Percentiles rank a stretch among this genome's conserved stretches.
Evolutionary conservation across 169 alveolate genomes (phyloP).

Genomic region (Theileria orientalis): DNA sequence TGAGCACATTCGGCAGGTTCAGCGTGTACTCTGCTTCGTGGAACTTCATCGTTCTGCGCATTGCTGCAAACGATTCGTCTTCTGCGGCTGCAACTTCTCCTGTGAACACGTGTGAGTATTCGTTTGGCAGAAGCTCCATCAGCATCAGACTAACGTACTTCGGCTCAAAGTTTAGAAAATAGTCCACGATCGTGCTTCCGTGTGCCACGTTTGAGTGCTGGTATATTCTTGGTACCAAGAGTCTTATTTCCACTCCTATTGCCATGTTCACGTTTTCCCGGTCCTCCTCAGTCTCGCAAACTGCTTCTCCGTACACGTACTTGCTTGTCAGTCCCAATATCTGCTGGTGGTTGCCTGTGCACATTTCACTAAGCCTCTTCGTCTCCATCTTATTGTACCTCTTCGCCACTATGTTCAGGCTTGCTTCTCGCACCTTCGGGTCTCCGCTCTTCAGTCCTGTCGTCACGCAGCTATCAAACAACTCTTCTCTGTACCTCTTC

Average conservation of each 20-base stretch:
- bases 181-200: conserved; percentile 33
- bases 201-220: conserved; percentile 50
- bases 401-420: conserved; percentile 5
- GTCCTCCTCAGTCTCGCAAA: conserved; percentile 4
- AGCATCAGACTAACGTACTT: conserved; percentile 27
- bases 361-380: conserved; percentile 36
- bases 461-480: conserved; percentile 19
- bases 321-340: neutral
- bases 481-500: neutral
- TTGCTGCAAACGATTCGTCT: conserved; percentile 10
- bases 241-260: conserved; percentile 41
- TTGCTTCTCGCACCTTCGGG: conserved; percentile 23
- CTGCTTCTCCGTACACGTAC: conserved; percentile 6
- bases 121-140: conserved; percentile 35
- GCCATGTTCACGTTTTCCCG: conserved; percentile 6
- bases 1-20: conserved; percentile 16
- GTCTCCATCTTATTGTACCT: conserved; percentile 15
- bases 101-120: neutral
- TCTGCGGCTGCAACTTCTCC: neutral
- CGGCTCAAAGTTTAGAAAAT: conserved; percentile 20
- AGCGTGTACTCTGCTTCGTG: neutral
- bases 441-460: conserved; percentile 41
- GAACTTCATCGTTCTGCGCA: conserved; percentile 23
- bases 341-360: conserved; percentile 20
- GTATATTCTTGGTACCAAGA: conserved; percentile 43